Conservation (phyloP, 192 early-diverging fungal species). For the Phlyctochytrium planicorne region DNA sequence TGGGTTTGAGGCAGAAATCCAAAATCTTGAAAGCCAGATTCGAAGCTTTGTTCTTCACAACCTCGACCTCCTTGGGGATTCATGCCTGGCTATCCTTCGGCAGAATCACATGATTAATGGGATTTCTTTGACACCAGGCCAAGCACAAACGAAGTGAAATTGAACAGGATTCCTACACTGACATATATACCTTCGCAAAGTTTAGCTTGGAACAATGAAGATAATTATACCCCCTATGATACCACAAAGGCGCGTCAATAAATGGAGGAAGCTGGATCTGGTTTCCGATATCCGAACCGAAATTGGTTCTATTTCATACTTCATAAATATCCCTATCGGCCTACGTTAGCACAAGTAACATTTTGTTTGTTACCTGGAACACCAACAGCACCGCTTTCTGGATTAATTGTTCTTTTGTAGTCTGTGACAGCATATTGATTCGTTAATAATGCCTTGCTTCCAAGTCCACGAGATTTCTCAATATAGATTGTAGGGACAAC, state of each 20-base stretch:
- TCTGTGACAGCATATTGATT: conserved; percentile 96
- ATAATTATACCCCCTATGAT: conserved; percentile 67
- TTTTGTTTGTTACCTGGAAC: conserved; percentile 35
- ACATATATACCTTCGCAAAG: conserved; percentile 21
- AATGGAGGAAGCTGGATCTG: conserved; percentile 60
- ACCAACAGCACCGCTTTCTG: conserved; percentile 29
- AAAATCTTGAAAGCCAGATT: too few relatives aligned
- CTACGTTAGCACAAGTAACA: conserved; percentile 10
- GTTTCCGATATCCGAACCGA: conserved; percentile 73
- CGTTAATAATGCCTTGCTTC: conserved; percentile 63
- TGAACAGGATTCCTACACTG: conserved; percentile 26
- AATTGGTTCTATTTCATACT: conserved; percentile 90
- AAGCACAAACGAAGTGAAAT: too few relatives aligned
- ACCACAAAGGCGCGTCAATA: conserved; percentile 82
- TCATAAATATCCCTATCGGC: conserved; percentile 84
- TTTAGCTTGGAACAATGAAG: neutral
- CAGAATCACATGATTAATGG: too few relatives aligned
- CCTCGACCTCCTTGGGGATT: too few relatives aligned
- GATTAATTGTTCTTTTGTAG: conserved; percentile 40
- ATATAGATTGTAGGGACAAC: conserved; percentile 82
- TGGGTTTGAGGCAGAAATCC: too few relatives aligned
- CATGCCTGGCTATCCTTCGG: too few relatives aligned
- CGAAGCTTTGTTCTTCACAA: too few relatives aligned
- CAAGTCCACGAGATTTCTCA: conserved; percentile 49
- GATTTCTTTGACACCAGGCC: too few relatives aligned